Base-by-base conservation (phyloP, 768 basidiomycete genomes). In the Agrocybe pediades region DNA sequence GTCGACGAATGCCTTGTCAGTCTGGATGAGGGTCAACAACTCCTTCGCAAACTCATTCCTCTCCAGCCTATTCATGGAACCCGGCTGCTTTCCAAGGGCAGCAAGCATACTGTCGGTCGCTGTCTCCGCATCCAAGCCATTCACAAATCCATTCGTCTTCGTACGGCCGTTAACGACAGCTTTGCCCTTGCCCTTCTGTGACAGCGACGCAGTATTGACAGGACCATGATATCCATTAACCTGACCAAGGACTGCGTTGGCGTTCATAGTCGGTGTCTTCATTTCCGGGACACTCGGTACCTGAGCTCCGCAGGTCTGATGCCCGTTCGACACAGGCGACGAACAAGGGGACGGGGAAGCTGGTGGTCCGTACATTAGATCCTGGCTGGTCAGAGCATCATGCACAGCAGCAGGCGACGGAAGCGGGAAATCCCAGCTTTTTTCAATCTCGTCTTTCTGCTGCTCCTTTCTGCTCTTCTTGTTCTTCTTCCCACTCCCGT, bases 1-100 rank as follows among this genome's bases (percentile, higher is more conserved):
- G 58, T 90, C 85, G 54, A 85, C 85, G 60, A 89, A 90, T 15
- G 74, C 68, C 58, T 81, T 76, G 71, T 89, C 83, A 49, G 79
- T 87, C 87, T 86, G 82, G 58, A 87, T 79, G 57, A 87, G 74
- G 27, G 75, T 79, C 65, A 86, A 66, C 54, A 86, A 70, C 65
- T 86, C 82, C 58, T 75, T 71, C 48, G 84, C 75, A 67, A 86
- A 87, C 47, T 79, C 82, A 49, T 81, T 83, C 65, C 75, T 77
- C 55, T 78, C 80, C 59, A 80, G 49, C 33, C 51, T 64, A 41
- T 60, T 62, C 26, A 63, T 53, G 13, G 57, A 54, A 21, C 62
- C 58, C 33, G 62, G 53, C 23, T 59, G 63, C 13, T 57, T 57
- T 36, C 62, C 58, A 19, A 71, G 49, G 33, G 64, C 60, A 48